Percentiles rank a stretch among this genome's conserved stretches.
Evolutionary conservation across 2,329 filamentous ascomycete genomes (phyloP).

Genomic region (Phaeosphaeria sp.): DNA sequence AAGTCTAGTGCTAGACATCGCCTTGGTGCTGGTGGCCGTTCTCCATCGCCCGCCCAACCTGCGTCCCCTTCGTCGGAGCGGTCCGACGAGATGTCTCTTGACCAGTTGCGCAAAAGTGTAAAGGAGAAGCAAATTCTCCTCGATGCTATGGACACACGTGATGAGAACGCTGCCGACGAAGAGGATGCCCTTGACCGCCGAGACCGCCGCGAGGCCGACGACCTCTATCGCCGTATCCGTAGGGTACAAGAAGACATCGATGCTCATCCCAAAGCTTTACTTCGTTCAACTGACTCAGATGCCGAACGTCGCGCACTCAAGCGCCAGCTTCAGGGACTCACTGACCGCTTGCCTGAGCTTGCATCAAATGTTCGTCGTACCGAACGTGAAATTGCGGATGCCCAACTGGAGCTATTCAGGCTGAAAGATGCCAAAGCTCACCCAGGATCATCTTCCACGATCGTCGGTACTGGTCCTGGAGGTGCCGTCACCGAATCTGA

Average conservation of each 20-base stretch:
- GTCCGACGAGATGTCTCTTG: slow-evolving; percentile 82
- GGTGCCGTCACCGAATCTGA: slow-evolving; percentile 92
- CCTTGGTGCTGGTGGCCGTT: slow-evolving; percentile 70
- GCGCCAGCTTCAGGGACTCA: slow-evolving; percentile 85
- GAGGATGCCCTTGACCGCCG: slow-evolving; percentile 90
- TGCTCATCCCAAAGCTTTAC: slow-evolving; percentile 78
- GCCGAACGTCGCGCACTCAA: slow-evolving; percentile 86
- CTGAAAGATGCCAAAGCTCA: slow-evolving; percentile 92
- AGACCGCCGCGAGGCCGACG: slow-evolving; percentile 90
- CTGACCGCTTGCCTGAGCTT: slow-evolving; percentile 88
- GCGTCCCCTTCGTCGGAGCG: slow-evolving; percentile 61
- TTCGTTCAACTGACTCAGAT: slow-evolving; percentile 72
- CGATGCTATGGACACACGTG: slow-evolving; percentile 95
- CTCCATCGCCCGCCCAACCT: slow-evolving; percentile 74
- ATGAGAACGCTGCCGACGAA: slow-evolving; percentile 87
- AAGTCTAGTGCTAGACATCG: slow-evolving; percentile 91
- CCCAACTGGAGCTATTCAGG: slow-evolving; percentile 89
- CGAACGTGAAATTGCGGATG: slow-evolving; percentile 91
- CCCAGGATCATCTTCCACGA: slow-evolving; percentile 77
- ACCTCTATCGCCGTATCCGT: slow-evolving; percentile 89
- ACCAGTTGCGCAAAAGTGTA: slow-evolving; percentile 91
- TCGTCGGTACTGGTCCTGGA: slow-evolving; percentile 92
- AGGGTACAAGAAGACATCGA: slow-evolving; percentile 95
- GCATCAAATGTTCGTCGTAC: slow-evolving; percentile 90
- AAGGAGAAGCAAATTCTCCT: slow-evolving; percentile 92